Base-by-base conservation (phyloP, 1,139 yeast genomes). In the Suhomyces taliae region DNA sequence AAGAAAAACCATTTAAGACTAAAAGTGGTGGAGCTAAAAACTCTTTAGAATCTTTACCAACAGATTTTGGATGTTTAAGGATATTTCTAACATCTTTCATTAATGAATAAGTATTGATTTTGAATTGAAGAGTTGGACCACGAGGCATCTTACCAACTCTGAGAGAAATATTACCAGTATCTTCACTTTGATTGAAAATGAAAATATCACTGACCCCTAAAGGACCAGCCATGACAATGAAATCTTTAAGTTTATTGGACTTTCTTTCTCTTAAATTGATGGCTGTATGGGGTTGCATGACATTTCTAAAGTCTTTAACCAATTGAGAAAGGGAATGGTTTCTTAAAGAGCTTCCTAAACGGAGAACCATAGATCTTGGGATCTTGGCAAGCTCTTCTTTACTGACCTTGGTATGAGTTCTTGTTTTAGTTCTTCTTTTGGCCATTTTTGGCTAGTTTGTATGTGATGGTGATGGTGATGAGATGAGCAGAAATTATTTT, bases 231-330 rank as follows among this genome's bases (percentile, higher is more conserved):
- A 93, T 91, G 24, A 90, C 96, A 15, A 91, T 80, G 59, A 88
- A 93, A 68, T 93, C 99, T 65, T 87, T 87, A 54, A 93, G 75
- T 61, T 84, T 86, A 66, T 95, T 95, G 40, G 89, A 76, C 65
- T 89, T 89, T 44, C 98, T 76, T 68, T 95, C 99, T 55, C 85
- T 78, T 52, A 95, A 78, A 56, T 83, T 87, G 58, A 90, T 83
- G 14, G 98, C 97, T 5, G 99, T 93, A 60, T 93, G 96, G 27
- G 99, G 99, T 64, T 90, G 95, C 97, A 93, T 90, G 53, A 90
- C 82, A 53, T 80, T 81, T 63, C 99, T 80, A 66, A 91, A 84
- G 65, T 93, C 99, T 53, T 79, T 78, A 15, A 91, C 97, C 50
- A 93, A 75, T 65, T 89, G 96, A 37, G 88, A 77, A 54, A 95